Percentiles rank a stretch among this genome's conserved stretches.
Conservation (phyloP, 345 rosid species). For the Abelmoschus esculentus region DNA sequence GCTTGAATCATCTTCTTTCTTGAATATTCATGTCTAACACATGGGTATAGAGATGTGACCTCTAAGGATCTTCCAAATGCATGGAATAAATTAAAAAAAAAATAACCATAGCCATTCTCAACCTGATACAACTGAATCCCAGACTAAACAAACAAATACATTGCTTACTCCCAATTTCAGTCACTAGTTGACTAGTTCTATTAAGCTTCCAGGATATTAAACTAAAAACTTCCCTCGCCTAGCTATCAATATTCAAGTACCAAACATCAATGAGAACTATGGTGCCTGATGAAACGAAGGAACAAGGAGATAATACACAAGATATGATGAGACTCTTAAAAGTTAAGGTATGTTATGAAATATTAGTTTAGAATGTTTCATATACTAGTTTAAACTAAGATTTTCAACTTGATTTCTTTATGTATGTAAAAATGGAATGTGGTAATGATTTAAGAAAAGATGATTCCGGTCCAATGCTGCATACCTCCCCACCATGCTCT, state of each 20-base stretch:
- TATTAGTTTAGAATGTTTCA: neutral
- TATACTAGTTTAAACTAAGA: neutral
- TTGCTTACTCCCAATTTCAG: neutral
- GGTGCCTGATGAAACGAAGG: neutral
- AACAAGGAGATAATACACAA: neutral
- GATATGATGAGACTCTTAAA: neutral
- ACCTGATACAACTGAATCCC: neutral
- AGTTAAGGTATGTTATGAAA: neutral
- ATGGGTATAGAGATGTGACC: neutral
- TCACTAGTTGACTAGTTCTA: neutral
- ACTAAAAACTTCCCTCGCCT: neutral
- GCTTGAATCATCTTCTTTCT: neutral
- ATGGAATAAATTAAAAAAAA: too few relatives aligned
- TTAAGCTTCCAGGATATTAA: slow-evolving; percentile 3
- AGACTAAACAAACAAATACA: neutral
- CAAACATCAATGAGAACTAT: neutral
- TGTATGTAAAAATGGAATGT: neutral
- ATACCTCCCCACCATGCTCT: slow-evolving; percentile 93
- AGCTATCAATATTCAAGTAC: neutral
- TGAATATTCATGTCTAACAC: neutral
- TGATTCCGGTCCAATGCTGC: neutral
- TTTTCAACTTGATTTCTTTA: neutral
- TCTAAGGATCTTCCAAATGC: neutral
- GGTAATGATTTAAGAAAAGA: neutral
- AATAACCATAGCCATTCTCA: neutral